Evolutionary conservation across 257 asterid genomes (phyloP).

Genomic region (Solanum clarkiae): DNA sequence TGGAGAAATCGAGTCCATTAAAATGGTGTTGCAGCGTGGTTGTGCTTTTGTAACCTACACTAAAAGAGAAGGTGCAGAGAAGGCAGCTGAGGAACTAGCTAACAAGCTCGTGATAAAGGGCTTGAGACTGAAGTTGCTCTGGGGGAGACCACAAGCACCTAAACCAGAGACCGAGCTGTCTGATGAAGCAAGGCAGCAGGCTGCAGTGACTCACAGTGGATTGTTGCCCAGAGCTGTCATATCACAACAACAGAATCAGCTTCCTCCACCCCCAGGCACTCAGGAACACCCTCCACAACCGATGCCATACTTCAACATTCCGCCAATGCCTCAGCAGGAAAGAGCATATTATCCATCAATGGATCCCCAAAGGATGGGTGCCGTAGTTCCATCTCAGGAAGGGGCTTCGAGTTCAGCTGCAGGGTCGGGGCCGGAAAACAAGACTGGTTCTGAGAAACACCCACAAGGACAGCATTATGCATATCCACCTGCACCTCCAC

Average conservation of each 20-base stretch:
- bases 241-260: conserved; percentile 86
- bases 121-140: conserved; percentile 73
- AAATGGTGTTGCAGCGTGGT: conserved; percentile 82
- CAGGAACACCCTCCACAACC: conserved; percentile 41
- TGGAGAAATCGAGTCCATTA: conserved; percentile 90
- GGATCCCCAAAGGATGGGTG: conserved; percentile 99
- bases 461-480: conserved; percentile 32
- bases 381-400: conserved; percentile 57
- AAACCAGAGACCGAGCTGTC: conserved; percentile 51
- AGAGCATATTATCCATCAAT: conserved; percentile 82
- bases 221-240: conserved; percentile 79
- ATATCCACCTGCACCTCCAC: conserved; percentile 48
- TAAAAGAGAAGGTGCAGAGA: conserved; percentile 91
- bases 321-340: conserved; percentile 70
- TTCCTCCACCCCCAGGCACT: conserved; percentile 46
- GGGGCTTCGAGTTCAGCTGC: conserved; percentile 49
- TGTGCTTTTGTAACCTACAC: conserved; percentile 96
- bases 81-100: conserved; percentile 90
- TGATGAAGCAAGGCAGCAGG: conserved; percentile 73
- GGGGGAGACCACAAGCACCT: conserved; percentile 92
- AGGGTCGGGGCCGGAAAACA: conserved; percentile 38
- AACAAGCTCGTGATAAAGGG: conserved; percentile 88
- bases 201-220: conserved; percentile 70
- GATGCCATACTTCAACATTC: conserved; percentile 77
- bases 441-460: conserved; percentile 25